Conservation (phyloP, 2,329 filamentous ascomycete genomes). For the Talaromyces verruculosus region DNA sequence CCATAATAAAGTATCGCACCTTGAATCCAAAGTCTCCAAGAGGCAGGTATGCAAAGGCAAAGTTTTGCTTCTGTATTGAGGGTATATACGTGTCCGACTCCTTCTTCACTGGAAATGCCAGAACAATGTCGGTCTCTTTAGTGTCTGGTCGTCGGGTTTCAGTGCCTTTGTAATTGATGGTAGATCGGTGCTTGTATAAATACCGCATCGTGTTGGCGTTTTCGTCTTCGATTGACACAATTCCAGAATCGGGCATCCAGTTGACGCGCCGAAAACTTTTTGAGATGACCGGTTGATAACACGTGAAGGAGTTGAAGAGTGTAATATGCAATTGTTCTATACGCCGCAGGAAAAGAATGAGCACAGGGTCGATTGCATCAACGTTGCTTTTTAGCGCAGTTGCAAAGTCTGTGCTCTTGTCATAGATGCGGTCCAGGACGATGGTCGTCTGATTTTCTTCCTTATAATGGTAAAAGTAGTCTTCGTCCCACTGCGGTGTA, state of each 20-base stretch:
- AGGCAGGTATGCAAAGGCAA: constrained; percentile 18
- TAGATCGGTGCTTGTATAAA: background rate
- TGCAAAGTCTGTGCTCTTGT: background rate
- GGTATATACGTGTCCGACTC: background rate
- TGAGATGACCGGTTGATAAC: background rate
- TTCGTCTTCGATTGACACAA: background rate
- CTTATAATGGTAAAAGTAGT: constrained; percentile 14
- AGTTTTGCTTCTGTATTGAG: constrained; percentile 11
- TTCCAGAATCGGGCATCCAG: background rate
- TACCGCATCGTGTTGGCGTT: background rate
- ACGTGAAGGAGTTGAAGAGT: background rate
- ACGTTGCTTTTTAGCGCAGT: background rate
- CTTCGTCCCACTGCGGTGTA: constrained; percentile 19
- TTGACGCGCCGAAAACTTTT: background rate
- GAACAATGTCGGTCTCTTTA: background rate
- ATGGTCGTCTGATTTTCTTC: background rate
- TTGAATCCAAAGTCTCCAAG: constrained; percentile 19
- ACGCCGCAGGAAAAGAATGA: background rate
- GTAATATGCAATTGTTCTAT: background rate
- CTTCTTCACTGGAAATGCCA: background rate
- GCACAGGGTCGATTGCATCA: background rate
- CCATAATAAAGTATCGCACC: constrained; percentile 12
- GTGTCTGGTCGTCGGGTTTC: background rate
- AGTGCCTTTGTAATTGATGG: background rate
- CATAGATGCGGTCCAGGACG: background rate